phyloP scores from a whole-genome alignment of 2,329 filamentous ascomycete species.

The Botrytis tulipae region DNA sequence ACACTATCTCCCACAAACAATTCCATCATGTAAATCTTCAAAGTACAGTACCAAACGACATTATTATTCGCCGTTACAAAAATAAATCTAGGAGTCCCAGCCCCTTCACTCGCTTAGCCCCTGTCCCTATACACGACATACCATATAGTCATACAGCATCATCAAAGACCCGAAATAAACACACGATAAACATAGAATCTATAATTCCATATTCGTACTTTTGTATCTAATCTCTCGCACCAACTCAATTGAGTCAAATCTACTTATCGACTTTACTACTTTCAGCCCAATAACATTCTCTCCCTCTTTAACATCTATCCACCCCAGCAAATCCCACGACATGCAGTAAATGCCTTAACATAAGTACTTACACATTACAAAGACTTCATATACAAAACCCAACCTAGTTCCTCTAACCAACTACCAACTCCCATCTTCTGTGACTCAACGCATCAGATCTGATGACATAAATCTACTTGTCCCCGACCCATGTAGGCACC shows the following conservation, averaged over 20 bases:
- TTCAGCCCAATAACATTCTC: no score
- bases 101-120: constrained; percentile 1
- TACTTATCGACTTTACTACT: no score
- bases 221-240: neutral
- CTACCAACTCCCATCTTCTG: no score
- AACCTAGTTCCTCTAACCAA: no score
- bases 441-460: no score
- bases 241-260: neutral
- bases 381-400: no score
- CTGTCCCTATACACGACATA: neutral
- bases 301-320: no score
- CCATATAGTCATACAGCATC: neutral
- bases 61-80: neutral
- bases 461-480: no score
- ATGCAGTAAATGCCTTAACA: no score
- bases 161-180: neutral
- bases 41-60: fast-evolving
- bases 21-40: neutral
- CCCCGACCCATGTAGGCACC: no score
- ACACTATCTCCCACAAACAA: neutral
- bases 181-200: fast-evolving
- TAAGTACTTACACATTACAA: fast-evolving
- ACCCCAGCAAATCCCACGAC: fast-evolving
- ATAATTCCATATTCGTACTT: neutral
- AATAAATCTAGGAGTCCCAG: neutral